A percentile compares a stretch with the other conserved stretches of the same genome.
Conservation (phyloP, 768 basidiomycete genomes). For the Tremella mesenterica region DNA sequence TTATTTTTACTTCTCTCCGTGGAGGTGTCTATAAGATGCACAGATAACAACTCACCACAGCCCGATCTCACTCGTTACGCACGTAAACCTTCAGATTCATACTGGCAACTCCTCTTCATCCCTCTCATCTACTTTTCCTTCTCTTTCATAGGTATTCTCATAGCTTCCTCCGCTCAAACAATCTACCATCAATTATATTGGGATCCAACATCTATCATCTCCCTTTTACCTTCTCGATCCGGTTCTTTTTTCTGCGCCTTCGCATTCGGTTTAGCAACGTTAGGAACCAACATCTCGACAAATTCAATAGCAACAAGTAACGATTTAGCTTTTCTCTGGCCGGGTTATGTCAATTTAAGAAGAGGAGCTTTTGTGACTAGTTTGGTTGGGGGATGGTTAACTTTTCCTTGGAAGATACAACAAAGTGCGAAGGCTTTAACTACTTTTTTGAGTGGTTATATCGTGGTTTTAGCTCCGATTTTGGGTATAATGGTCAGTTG, state of each 20-base stretch:
- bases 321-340: slow-evolving; percentile 71
- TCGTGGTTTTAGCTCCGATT: slow-evolving; percentile 78
- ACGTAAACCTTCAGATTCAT: slow-evolving; percentile 42
- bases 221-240: slow-evolving; percentile 69
- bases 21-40: too few species aligned
- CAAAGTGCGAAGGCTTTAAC: slow-evolving; percentile 43
- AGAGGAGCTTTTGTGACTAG: slow-evolving; percentile 67
- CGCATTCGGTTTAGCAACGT: slow-evolving; percentile 62
- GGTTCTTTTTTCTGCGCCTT: slow-evolving; percentile 76
- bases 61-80: slow-evolving; percentile 86
- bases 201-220: slow-evolving; percentile 69
- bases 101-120: slow-evolving; percentile 65
- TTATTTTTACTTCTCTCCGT: too few species aligned
- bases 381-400: slow-evolving; percentile 70
- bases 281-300: slow-evolving; percentile 64
- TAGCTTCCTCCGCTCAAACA: slow-evolving; percentile 64
- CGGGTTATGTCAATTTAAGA: slow-evolving; percentile 67
- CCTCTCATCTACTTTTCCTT: slow-evolving; percentile 67
- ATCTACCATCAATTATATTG: slow-evolving; percentile 60
- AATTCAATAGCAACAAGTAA: slow-evolving; percentile 71
- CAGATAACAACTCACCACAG: not conserved
- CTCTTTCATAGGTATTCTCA: slow-evolving; percentile 70
- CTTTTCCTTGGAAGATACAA: slow-evolving; percentile 83
- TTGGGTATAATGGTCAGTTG: slow-evolving; percentile 62
- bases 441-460: slow-evolving; percentile 52